Evolutionary conservation across 768 basidiomycete species (phyloP).

Genomic region (Agaricus sinodeliciosus): DNA sequence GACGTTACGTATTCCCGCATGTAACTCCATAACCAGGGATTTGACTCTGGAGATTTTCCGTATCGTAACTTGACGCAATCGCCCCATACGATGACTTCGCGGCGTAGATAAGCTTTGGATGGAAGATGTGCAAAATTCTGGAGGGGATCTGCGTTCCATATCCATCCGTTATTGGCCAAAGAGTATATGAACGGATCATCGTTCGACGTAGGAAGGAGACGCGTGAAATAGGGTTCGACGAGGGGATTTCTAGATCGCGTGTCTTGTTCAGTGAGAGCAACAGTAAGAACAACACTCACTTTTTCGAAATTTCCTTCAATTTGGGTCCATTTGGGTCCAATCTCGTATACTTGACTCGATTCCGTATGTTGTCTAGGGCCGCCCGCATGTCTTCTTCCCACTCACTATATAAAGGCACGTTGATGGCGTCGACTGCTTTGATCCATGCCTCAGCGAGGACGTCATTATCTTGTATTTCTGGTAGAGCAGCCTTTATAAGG

Average conservation of each 20-base stretch:
- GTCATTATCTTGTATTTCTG: constrained; percentile 38
- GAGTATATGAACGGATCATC: constrained; percentile 58
- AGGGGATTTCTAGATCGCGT: constrained; percentile 57
- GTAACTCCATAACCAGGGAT: constrained; percentile 92
- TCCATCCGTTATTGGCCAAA: constrained; percentile 98
- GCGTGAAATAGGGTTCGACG: constrained; percentile 90
- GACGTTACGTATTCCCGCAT: constrained; percentile 80
- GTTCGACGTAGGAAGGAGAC: constrained; percentile 41
- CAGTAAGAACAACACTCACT: constrained; percentile 37
- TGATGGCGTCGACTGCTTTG: constrained; percentile 76
- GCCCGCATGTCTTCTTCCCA: constrained; percentile 79
- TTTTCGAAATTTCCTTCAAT: constrained; percentile 67
- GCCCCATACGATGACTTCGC: constrained; percentile 96
- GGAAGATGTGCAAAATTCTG: constrained; percentile 89
- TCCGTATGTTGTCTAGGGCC: constrained; percentile 69
- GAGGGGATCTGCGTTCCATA: constrained; percentile 94
- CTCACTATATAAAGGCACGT: constrained; percentile 81
- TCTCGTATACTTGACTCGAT: constrained; percentile 73
- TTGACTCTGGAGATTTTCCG: constrained; percentile 69
- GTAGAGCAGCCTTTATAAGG: constrained; percentile 64
- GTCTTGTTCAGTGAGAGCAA: constrained; percentile 6
- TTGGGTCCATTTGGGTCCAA: constrained; percentile 81
- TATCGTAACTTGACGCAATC: constrained; percentile 99
- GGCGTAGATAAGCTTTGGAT: constrained; percentile 91
- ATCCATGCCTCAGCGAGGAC: constrained; percentile 68